phyloP scores from a whole-genome alignment of 306 rosid species.

The Glycine soja region DNA sequence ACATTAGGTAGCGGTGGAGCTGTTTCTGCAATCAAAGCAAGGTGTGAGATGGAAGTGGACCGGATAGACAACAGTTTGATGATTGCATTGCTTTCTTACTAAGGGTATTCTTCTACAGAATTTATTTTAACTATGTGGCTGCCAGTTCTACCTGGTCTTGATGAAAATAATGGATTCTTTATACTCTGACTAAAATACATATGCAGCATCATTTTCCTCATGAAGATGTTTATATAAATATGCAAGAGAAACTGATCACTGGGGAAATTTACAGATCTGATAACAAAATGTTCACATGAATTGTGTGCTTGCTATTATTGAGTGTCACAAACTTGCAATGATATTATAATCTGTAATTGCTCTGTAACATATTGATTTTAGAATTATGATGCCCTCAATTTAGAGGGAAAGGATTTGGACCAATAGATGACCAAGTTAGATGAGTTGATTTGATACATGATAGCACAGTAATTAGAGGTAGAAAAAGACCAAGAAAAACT shows the following conservation, averaged over 20 bases:
- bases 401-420: neutral
- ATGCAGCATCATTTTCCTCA: conserved; percentile 21
- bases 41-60: conserved; percentile 94
- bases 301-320: conserved; percentile 11
- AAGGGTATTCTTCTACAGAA: conserved; percentile 63
- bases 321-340: neutral
- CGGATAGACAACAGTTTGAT: conserved; percentile 94
- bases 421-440: conserved; percentile 1
- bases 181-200: neutral
- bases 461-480: conserved; percentile 28
- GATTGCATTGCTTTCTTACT: conserved; percentile 96
- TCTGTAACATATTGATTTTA: neutral
- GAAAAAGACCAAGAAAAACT: neutral
- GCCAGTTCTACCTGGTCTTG: conserved; percentile 15
- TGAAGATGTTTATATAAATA: conserved; percentile 30
- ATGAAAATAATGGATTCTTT: conserved; percentile 33
- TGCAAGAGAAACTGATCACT: neutral
- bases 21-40: conserved; percentile 84
- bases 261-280: conserved; percentile 1
- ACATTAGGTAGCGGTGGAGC: conserved; percentile 86
- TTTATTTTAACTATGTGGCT: conserved; percentile 31
- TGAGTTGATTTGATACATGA: conserved; percentile 1
- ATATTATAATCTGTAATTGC: neutral
- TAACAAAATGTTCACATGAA: neutral
- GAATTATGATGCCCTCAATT: conserved; percentile 14